Percentiles rank a stretch among this genome's conserved stretches.
phyloP scores from a whole-genome alignment of 441 rosid genomes.

The Raphanus hybrid region DNA sequence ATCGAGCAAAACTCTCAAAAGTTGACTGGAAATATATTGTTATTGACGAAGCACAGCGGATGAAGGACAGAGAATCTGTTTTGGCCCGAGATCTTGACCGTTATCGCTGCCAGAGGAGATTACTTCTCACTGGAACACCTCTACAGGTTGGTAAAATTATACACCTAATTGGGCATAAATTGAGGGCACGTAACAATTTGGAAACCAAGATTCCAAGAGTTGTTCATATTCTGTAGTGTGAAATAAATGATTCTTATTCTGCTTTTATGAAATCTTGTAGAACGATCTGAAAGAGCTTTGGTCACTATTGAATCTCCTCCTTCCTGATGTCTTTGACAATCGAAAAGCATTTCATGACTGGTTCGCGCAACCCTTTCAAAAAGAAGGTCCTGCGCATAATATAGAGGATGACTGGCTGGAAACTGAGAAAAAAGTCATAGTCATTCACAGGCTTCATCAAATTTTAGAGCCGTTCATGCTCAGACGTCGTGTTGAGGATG shows the following conservation, averaged over 20 bases:
- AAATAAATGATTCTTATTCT: constrained; percentile 18
- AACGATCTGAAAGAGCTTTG: too few species aligned
- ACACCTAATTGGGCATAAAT: constrained; percentile 28
- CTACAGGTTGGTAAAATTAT: constrained; percentile 76
- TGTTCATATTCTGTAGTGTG: constrained; percentile 25
- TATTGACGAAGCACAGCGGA: constrained; percentile 99
- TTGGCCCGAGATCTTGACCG: constrained; percentile 99
- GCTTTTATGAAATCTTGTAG: neutral
- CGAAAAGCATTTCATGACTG: too few species aligned
- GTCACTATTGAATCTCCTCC: too few species aligned
- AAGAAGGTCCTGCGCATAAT: too few species aligned
- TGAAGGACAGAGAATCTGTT: constrained; percentile 99
- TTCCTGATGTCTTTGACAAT: too few species aligned
- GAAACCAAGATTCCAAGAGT: constrained; percentile 22
- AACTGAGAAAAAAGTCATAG: too few species aligned
- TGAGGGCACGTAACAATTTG: constrained; percentile 20
- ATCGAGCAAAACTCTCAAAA: constrained; percentile 97
- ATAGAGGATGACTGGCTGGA: too few species aligned
- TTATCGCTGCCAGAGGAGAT: constrained; percentile 98
- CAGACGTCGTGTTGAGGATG: too few species aligned
- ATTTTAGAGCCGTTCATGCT: too few species aligned
- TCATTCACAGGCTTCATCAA: too few species aligned
- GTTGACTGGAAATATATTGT: constrained; percentile 98
- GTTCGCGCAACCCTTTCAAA: too few species aligned
- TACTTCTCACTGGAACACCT: constrained; percentile 99